These are phyloP conservation scores for Haematococcus sp. DNA, from an alignment of 139 green algal species.

Conservation along the genomic window DNA sequence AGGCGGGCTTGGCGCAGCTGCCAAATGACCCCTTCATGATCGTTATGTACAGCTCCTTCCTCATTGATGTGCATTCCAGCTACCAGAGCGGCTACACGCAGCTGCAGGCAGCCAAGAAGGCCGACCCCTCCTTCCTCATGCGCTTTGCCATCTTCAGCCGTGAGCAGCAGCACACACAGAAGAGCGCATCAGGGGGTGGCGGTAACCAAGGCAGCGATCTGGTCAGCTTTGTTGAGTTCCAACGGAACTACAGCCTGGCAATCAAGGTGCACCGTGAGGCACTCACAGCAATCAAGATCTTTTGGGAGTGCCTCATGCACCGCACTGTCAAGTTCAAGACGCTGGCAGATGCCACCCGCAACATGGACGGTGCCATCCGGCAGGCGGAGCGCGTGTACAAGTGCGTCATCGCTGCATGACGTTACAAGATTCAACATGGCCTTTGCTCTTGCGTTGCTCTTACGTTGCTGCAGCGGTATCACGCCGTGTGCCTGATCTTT, in stretches of 20 bases:
- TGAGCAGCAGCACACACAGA: slow-evolving; percentile 41
- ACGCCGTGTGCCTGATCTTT: too few species aligned
- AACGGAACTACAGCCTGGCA: slow-evolving; percentile 39
- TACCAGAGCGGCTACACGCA: slow-evolving; percentile 12
- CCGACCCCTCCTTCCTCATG: slow-evolving; percentile 22
- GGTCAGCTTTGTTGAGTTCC: slow-evolving; percentile 50
- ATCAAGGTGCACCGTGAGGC: slow-evolving; percentile 25
- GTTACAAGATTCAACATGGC: too few species aligned
- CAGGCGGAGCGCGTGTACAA: neutral
- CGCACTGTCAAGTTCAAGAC: slow-evolving; percentile 23
- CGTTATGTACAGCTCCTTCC: slow-evolving; percentile 40
- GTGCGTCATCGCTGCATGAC: neutral
- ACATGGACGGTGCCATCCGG: slow-evolving; percentile 20
- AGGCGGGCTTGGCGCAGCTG: slow-evolving; percentile 32
- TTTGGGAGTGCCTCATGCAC: slow-evolving; percentile 37
- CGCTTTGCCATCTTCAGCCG: slow-evolving; percentile 44
- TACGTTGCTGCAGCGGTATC: too few species aligned
- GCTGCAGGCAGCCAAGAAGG: slow-evolving; percentile 16
- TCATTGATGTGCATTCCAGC: slow-evolving; percentile 32
- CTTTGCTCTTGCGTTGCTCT: too few species aligned
- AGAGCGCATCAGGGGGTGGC: neutral
- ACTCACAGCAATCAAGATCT: slow-evolving; percentile 24
- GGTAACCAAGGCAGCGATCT: slow-evolving; percentile 33
- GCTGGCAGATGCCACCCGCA: slow-evolving; percentile 9
- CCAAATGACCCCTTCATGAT: slow-evolving; percentile 32